Evolutionary conservation across 129 eudicot species (phyloP).

Genomic region (Saposhnikovia divaricata): DNA sequence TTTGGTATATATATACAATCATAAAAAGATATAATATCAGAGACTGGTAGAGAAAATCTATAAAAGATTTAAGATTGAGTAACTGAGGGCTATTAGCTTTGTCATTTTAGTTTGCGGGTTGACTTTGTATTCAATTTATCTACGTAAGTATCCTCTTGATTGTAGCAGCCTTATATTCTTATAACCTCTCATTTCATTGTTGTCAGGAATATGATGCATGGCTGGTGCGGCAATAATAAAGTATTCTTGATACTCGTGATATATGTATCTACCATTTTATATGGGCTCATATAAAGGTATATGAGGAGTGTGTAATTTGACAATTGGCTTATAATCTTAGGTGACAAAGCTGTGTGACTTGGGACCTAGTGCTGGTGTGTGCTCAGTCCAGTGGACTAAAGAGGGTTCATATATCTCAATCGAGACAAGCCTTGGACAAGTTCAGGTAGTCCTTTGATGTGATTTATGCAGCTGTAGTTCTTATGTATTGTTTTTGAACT

Average conservation of each 20-base stretch:
- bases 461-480: background rate
- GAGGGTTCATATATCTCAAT: constrained; percentile 94
- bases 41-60: no score
- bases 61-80: background rate
- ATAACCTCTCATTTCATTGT: background rate
- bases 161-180: no score
- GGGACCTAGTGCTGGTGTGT: constrained; percentile 91
- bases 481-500: background rate
- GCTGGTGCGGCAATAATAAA: background rate
- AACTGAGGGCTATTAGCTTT: background rate
- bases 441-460: constrained; percentile 48
- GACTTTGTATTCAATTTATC: no score
- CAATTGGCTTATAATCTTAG: constrained; percentile 25
- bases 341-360: constrained; percentile 92
- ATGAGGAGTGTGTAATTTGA: background rate
- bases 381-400: constrained; percentile 97
- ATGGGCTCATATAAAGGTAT: no score
- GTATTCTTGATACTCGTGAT: background rate
- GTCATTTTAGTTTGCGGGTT: background rate
- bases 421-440: constrained; percentile 87
- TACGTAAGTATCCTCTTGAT: no score
- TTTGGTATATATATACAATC: no score
- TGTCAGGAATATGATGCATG: background rate
- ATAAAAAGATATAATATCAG: no score
- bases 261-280: background rate